phyloP scores from a whole-genome alignment of 257 asterid species.

The Rhazya stricta region DNA sequence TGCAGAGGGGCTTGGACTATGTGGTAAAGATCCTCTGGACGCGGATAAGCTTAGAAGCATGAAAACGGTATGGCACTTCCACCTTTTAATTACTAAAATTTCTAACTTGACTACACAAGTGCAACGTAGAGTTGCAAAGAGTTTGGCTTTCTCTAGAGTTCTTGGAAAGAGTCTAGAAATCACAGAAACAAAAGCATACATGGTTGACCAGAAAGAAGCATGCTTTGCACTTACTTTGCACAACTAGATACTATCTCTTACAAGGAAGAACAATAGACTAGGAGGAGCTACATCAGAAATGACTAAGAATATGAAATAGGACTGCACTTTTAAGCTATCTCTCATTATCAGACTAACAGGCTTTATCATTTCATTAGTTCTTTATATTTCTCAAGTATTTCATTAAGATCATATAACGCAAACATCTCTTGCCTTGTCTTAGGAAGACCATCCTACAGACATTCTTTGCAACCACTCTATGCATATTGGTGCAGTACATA shows the following conservation, averaged over 20 bases:
- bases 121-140: not conserved
- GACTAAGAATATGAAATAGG: not conserved
- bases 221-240: not conserved
- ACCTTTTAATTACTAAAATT: not conserved
- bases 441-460: not conserved
- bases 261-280: not conserved
- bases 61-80: conserved; percentile 45
- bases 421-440: too few species aligned
- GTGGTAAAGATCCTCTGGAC: conserved; percentile 42
- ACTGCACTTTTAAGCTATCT: not conserved
- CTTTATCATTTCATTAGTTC: not conserved
- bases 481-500: not conserved
- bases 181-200: not conserved
- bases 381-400: too few species aligned
- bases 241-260: not conserved
- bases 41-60: conserved; percentile 50
- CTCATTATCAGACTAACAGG: not conserved
- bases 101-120: not conserved
- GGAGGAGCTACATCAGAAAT: not conserved
- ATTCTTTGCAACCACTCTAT: not conserved
- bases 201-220: not conserved
- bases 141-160: not conserved
- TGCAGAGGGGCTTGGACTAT: conserved; percentile 53
- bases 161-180: not conserved
- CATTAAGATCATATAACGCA: too few species aligned